Base-by-base conservation (phyloP, 306 rosid species). In the Quillaja saponaria region DNA sequence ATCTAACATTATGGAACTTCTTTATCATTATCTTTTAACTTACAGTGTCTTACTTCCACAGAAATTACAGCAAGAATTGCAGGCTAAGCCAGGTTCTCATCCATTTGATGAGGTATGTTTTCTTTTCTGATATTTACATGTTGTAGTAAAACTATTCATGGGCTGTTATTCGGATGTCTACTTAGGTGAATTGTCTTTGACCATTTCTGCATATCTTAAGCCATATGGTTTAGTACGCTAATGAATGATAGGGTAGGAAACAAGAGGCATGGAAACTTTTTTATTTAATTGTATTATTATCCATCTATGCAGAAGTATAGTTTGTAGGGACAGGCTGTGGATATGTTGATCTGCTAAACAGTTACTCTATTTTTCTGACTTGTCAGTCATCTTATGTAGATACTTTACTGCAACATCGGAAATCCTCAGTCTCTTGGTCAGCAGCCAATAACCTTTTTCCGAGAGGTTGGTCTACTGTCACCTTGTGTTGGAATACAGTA, bases 341-440 rank as follows among this genome's bases (percentile, higher is more conserved):
- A 25, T 25, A 48, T 3, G 21, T 49, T 20, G 20, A 33, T 57
- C 39, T 37, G 34, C 14, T 44, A 42, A 37, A n/a, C n/a, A 28
- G 12, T 15, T 34, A 20, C 44, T 50, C 21, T 50, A n/a, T 8
- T 20, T 15, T 13, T 10, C 73, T 76, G 40, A 64, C 49, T 41
- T 18, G 50, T 74, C 69, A 4, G 4, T 25, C 31, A 25, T 57
- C 34, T 39, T 64, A 12, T 54, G 67, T 74, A 91, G 97, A 85
- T 91, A 64, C 80, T 91, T 47, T 87, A 87, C 81, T 91, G 97
- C 83, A 91, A 91, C 81, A 91, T 87, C 50, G 97, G 96, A 77
- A 87, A 91, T 72, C 96, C 97, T 46, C 97, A 91, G 74, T 85
- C 97, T 73, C 96, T 91, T 64, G 91, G 96, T 19, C 97, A 91